Percentiles rank a stretch among this genome's conserved stretches.
Conservation (phyloP, 225 moss, liverwort and hornwort genomes). For the Bryoerythrophyllum caledonicum region DNA sequence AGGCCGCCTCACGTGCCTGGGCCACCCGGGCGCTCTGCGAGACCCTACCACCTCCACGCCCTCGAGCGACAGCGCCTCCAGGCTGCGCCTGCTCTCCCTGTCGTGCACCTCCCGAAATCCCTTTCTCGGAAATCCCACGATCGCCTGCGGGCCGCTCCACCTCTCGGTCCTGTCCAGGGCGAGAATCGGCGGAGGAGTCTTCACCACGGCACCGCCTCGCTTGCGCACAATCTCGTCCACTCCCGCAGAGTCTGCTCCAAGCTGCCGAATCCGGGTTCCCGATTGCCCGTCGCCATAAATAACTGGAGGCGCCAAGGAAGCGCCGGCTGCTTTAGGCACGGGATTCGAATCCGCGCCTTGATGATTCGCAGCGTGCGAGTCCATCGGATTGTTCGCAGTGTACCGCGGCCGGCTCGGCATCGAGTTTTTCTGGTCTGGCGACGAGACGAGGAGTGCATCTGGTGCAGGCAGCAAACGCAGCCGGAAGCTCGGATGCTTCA, state of each 20-base stretch:
- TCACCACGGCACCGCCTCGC: slow-evolving; percentile 52
- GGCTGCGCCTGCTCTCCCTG: slow-evolving; percentile 61
- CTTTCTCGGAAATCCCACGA: slow-evolving; percentile 71
- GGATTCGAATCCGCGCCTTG: slow-evolving; percentile 28
- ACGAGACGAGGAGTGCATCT: slow-evolving; percentile 15
- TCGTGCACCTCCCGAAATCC: slow-evolving; percentile 74
- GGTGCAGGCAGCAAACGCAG: slow-evolving; percentile 66
- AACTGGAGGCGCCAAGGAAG: slow-evolving; percentile 39
- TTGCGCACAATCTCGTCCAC: slow-evolving; percentile 57
- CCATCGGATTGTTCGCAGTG: slow-evolving; percentile 41
- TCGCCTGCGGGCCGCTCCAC: slow-evolving; percentile 64
- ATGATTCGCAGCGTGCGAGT: slow-evolving; percentile 28
- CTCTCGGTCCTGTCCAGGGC: slow-evolving; percentile 59
- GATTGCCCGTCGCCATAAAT: slow-evolving; percentile 63
- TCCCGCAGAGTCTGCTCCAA: slow-evolving; percentile 33
- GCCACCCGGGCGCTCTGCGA: slow-evolving; percentile 46
- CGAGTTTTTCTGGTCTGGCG: slow-evolving; percentile 20
- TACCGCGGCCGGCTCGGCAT: slow-evolving; percentile 39
- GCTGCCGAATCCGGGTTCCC: slow-evolving; percentile 45
- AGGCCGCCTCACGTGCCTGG: slow-evolving; percentile 45
- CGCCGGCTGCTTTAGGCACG: slow-evolving; percentile 22
- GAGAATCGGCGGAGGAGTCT: slow-evolving; percentile 48
- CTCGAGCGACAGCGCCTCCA: slow-evolving; percentile 80
- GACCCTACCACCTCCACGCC: slow-evolving; percentile 68
- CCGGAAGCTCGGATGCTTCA: slow-evolving; percentile 88